Evolutionary conservation across 202 grass and related monocot species (phyloP), one percentile per base, ranked within the genome.

Genomic region (Dendrocalamus latiflorus): DNA sequence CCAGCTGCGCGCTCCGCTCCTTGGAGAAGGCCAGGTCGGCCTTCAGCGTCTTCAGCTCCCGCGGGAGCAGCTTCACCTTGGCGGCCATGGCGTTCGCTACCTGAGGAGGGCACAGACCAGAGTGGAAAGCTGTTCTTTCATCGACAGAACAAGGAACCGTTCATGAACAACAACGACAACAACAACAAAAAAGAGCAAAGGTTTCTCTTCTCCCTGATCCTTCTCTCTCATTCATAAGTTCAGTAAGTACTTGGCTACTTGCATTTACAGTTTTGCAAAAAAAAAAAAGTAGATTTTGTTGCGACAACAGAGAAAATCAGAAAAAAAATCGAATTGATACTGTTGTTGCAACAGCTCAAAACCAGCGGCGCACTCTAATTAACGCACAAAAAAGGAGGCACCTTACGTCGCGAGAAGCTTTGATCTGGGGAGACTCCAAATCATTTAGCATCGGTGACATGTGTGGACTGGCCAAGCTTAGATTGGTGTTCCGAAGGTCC

Each of bases 391-490:
- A 30, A 30, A 30, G 30, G 30, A 30, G 30, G 30, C 33, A 97
- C 93, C 94, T 97, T 93, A 94, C 94, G 87, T 97, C 91, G 83
- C 89, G 91, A 68, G 94, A 97, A 74, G 79, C 91, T 73, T 91
- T 97, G 85, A 93, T 84, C 70, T 94, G 91, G 1, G 85, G 86
- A 8, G 88, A 86, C 59, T 97, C 91, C 33, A 74, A 15, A 44
- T 93, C 94, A 36, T 50, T 25, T 59, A 68, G 34, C 67, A 63
- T 81, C 44, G 75, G 83, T 28, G 74, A 76, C 74, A 58, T 48
- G 41, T 81, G 74, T 5, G 70, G 77, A 39, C 36, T 80, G 24
- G 20, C 18, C 30, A 72, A 74, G 55, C n/a, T 76, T 21, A 82
- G 33, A 64, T 81, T 74, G 5, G 57, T 56, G 70, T 64, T 56